phyloP scores from a whole-genome alignment of 495 filamentous ascomycete genomes.

The Penicillium salamii region DNA sequence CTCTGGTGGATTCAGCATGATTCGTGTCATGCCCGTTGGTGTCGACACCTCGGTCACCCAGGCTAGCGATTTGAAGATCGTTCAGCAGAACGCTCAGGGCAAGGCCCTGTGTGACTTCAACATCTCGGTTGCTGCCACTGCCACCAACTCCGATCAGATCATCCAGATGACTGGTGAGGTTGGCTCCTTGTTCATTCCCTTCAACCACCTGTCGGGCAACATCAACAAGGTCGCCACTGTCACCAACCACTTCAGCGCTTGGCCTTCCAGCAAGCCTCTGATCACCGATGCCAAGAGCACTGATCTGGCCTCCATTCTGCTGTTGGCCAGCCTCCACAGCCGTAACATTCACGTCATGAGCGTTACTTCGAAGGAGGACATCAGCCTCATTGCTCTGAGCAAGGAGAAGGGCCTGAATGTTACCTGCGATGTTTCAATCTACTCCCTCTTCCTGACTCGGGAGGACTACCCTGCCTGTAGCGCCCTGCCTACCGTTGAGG shows the following conservation, averaged over 20 bases:
- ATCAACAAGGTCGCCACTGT: slow-evolving; percentile 84
- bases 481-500: slow-evolving; percentile 64
- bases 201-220: slow-evolving; percentile 82
- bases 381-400: slow-evolving; percentile 72
- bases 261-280: slow-evolving; percentile 80
- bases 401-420: slow-evolving; percentile 82
- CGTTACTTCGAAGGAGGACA: slow-evolving; percentile 79
- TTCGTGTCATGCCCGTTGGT: slow-evolving; percentile 77
- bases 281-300: slow-evolving; percentile 83
- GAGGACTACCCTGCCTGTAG: slow-evolving; percentile 69
- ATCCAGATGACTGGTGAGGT: slow-evolving; percentile 70
- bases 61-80: slow-evolving; percentile 66
- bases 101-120: slow-evolving; percentile 79
- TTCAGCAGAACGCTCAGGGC: slow-evolving; percentile 69
- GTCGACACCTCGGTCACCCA: slow-evolving; percentile 71
- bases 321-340: slow-evolving; percentile 78
- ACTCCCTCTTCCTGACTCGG: slow-evolving; percentile 74
- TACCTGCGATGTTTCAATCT: slow-evolving; percentile 81
- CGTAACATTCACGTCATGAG: slow-evolving; percentile 82
- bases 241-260: slow-evolving; percentile 75
- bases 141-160: slow-evolving; percentile 72
- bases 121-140: slow-evolving; percentile 79
- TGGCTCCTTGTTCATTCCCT: slow-evolving; percentile 82
- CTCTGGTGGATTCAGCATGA: slow-evolving; percentile 78
- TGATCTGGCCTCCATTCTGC: slow-evolving; percentile 74